Evolutionary conservation across 495 filamentous ascomycete species (phyloP), one percentile per base, ranked within the genome.

Genomic region (Melanomma pulvis-pyrius): DNA sequence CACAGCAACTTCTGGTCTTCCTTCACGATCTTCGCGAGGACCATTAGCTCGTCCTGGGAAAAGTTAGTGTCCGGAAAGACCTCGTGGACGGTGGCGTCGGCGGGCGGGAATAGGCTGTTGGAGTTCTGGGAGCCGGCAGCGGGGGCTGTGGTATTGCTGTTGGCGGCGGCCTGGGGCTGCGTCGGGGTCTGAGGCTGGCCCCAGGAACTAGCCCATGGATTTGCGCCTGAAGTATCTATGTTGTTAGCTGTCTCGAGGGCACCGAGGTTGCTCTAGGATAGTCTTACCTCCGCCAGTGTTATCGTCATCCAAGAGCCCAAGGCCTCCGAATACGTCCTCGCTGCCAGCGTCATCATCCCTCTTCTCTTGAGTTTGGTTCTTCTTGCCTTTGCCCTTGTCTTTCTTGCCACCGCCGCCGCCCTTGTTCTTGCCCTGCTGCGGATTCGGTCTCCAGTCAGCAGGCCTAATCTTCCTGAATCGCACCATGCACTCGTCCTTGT

Each of bases 1-100:
- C 76, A 77, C n/a, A 59, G 24, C 48, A 62, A 17, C 8, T 58
- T 50, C 28, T 71, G 59, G 44, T 77, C 74, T 4, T 64, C 47
- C 22, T 68, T 59, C 44, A 77, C 49, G 19, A 78, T 49, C 36
- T 69, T 52, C 25, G 57, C 49, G 15, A 78, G 54, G 26, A 65
- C 46, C 51, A 67, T 62, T 29, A 78, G 67, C 1, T 65, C 70
- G 21, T 59, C 53, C 22, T 19, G 8, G 11, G 56, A 62, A 47
- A 73, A 73, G n/a, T n/a, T 58, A 1, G 60, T 50, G 41, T 70
- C 70, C 17, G 57, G 54, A 19, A 54, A 46, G 21, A 67, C 21
- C 2, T 59, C 56, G 32, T 54, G 30, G 15, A 60, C 17, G 50
- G 19, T 47, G 39, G 29, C 26, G 48, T 12, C 5, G 48, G 21